Conservation (phyloP, 2,329 filamentous ascomycete genomes). For the Chrysoporthe austroafricana region DNA sequence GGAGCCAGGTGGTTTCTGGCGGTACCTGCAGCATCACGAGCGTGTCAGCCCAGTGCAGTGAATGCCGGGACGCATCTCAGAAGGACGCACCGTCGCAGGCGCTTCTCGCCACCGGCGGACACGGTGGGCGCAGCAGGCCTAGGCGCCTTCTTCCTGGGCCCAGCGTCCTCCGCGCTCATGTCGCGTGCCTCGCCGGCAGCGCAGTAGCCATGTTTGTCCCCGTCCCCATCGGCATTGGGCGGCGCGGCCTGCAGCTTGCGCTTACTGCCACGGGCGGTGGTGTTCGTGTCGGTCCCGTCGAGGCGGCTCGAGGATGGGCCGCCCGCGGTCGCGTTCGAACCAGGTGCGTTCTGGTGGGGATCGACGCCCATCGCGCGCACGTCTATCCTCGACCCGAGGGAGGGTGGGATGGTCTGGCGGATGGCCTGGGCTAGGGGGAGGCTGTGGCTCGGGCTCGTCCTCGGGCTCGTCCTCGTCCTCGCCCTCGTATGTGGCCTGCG, state of each 20-base stretch:
- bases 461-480: too few species aligned
- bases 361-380: conserved; percentile 18
- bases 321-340: not conserved
- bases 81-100: conserved; percentile 21
- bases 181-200: not conserved
- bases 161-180: too few species aligned
- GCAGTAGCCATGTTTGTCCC: not conserved
- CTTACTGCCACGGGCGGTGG: not conserved
- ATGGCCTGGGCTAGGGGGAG: not conserved
- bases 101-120: conserved; percentile 12
- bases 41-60: not conserved
- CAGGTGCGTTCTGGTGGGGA: conserved; percentile 13
- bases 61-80: not conserved
- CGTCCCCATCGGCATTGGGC: too few species aligned
- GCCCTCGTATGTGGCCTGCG: too few species aligned
- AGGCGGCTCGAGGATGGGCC: not conserved
- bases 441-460: too few species aligned
- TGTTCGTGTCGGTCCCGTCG: not conserved
- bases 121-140: not conserved
- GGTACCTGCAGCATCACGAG: conserved; percentile 31
- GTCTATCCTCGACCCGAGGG: not conserved
- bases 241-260: conserved; percentile 1
- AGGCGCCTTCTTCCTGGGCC: conserved; percentile 11
- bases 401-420: not conserved
- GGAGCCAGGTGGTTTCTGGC: conserved; percentile 38